Percentiles rank a stretch among this genome's conserved stretches.
phyloP scores from a whole-genome alignment of 257 asterid species.

The Solanum peruvianum region DNA sequence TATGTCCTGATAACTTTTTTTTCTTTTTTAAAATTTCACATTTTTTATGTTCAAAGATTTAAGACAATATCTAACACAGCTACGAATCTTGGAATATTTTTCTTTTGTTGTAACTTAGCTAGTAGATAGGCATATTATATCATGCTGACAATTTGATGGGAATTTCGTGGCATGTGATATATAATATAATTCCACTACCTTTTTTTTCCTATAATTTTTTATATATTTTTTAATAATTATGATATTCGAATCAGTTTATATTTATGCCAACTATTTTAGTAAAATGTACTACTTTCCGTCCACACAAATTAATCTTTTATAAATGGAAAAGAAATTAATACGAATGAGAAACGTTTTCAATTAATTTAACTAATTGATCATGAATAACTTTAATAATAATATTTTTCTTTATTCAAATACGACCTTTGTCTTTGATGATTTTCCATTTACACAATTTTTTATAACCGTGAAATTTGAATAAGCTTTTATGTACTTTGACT shows the following conservation, averaged over 20 bases:
- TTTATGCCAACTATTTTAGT: neutral
- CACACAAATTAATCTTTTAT: neutral
- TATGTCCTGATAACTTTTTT: neutral
- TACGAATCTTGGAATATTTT: conserved; percentile 9
- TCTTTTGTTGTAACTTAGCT: neutral
- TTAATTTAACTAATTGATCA: neutral
- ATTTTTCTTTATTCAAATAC: neutral
- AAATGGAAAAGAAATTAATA: neutral
- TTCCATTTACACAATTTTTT: too few relatives aligned
- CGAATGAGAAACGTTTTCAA: neutral
- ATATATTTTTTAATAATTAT: neutral
- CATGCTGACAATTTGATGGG: conserved; percentile 22
- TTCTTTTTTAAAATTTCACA: too few relatives aligned
- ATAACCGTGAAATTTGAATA: too few relatives aligned
- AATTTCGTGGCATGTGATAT: conserved; percentile 4
- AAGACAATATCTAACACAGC: neutral
- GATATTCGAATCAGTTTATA: neutral
- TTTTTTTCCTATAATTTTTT: neutral
- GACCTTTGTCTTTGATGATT: neutral
- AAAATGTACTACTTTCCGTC: neutral
- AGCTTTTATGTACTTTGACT: too few relatives aligned
- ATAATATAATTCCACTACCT: neutral
- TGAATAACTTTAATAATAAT: too few relatives aligned
- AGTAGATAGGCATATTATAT: neutral
- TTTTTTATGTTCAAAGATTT: too few relatives aligned